These are phyloP conservation scores for Umbelopsis isabellina DNA, from an alignment of 192 early-diverging fungal species.

Conservation along the genomic window DNA sequence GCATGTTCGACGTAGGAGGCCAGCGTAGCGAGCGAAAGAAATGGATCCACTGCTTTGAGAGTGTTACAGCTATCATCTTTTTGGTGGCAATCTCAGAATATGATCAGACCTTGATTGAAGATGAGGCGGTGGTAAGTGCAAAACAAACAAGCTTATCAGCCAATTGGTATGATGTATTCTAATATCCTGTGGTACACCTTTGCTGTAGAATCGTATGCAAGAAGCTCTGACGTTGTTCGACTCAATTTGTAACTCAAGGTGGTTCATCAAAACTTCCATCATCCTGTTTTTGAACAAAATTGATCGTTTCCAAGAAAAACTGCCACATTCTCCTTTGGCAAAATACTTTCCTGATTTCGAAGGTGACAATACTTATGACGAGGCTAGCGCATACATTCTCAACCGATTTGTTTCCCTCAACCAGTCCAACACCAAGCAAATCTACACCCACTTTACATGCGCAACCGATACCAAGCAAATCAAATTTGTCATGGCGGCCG, in stretches of 20 bases:
- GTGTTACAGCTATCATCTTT: slow-evolving; percentile 95
- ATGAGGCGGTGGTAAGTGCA: slow-evolving; percentile 84
- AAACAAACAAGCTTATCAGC: background rate
- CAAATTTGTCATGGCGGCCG: slow-evolving; percentile 89
- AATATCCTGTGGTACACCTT: background rate
- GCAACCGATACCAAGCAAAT: slow-evolving; percentile 87
- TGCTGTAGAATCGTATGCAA: slow-evolving; percentile 87
- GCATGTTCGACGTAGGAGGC: slow-evolving; percentile 98
- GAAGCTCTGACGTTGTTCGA: slow-evolving; percentile 96
- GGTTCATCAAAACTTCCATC: slow-evolving; percentile 97
- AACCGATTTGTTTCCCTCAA: slow-evolving; percentile 83
- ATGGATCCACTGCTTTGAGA: slow-evolving; percentile 99
- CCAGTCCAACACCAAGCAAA: slow-evolving; percentile 77
- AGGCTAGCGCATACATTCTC: slow-evolving; percentile 76
- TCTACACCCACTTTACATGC: slow-evolving; percentile 89
- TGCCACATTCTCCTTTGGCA: slow-evolving; percentile 78
- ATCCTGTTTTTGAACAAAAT: slow-evolving; percentile 99
- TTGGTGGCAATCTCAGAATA: slow-evolving; percentile 95
- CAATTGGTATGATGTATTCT: background rate
- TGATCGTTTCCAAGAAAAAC: slow-evolving; percentile 94
- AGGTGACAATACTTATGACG: slow-evolving; percentile 68
- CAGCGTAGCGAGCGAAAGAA: slow-evolving; percentile 98
- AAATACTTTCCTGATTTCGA: slow-evolving; percentile 91
- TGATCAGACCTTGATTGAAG: slow-evolving; percentile 94
- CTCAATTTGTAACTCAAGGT: slow-evolving; percentile 96